phyloP scores from a whole-genome alignment of 805 yeast species.

The Saturnispora bothae region DNA sequence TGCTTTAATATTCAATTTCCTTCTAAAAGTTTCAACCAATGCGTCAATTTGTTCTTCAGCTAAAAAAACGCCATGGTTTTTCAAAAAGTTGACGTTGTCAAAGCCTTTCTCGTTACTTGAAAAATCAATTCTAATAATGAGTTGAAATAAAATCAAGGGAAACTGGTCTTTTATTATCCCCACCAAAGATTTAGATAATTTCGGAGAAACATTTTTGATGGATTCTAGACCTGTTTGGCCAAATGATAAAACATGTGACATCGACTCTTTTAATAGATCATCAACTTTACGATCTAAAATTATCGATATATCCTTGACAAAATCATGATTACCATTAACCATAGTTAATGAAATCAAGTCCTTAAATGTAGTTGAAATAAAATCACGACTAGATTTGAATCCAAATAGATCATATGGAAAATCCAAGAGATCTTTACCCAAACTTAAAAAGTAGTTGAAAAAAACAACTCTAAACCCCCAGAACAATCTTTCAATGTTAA shows the following conservation, averaged over 20 bases:
- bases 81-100: constrained; percentile 9
- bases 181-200: constrained; percentile 7
- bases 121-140: constrained; percentile 31
- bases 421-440: constrained; percentile 19
- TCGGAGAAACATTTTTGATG: constrained; percentile 11
- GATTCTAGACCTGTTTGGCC: constrained; percentile 19
- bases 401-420: constrained; percentile 37
- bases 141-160: constrained; percentile 27
- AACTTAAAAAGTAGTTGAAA: constrained; percentile 35
- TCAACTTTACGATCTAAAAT: constrained; percentile 5
- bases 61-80: constrained; percentile 15
- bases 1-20: constrained; percentile 12
- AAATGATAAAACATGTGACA: constrained; percentile 31
- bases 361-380: constrained; percentile 26
- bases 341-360: constrained; percentile 32
- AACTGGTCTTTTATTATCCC: constrained; percentile 18
- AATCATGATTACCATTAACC: constrained; percentile 17
- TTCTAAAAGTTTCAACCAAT: constrained; percentile 10
- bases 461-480: constrained; percentile 26
- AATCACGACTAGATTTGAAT: constrained; percentile 22
- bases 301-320: constrained; percentile 12
- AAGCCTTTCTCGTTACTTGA: background rate
- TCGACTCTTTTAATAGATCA: constrained; percentile 17
- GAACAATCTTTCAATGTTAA: constrained; percentile 20
- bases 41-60: constrained; percentile 8